Evolutionary conservation across 345 rosid genomes (phyloP), one percentile per base, ranked within the genome.

Genomic region (Pugionium cornutum): DNA sequence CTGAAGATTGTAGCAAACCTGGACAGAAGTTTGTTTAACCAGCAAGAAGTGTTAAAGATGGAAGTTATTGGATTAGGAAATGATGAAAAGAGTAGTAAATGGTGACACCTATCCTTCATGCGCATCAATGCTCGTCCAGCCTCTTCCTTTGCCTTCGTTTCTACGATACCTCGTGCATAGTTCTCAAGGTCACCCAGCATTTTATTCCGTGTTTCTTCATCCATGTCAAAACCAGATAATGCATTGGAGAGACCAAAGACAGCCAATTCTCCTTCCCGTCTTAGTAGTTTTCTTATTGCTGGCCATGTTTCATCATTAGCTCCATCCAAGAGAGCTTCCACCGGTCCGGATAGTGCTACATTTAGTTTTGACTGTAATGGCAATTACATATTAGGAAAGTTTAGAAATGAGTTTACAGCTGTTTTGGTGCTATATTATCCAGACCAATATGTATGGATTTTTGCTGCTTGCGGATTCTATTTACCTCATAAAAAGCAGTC

Each of bases 281-380:
- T 73, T 58, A 87, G 79, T 64, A 95, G 87, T 64, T 83, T 91
- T 80, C 83, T 83, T 78, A 91, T 95, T 74, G 96, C 75, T 5
- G 91, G 77, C 99, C 99, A 95, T 41, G 99, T 91, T 73, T 83
- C 86, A 59, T 74, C 73, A 74, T 73, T 84, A 40, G 99, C 96
- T 72, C 87, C 97, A 75, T 87, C 98, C 18, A 95, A 59, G 25
- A 91, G 98, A 71, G 97, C 88, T 79, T 89, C 99, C 61, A 91
- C 89, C 10, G 98, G 96, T 65, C 81, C 98, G 34, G 92, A 68
- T 66, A 95, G 71, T 43, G 94, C 88, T 43, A 79, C 87, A 36
- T 76, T 87, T 42, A 89, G 78, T 77, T 86, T 91, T 75, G 76
- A 82, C 98, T 95, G 86, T 72, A 80, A 66, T 57, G 7, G 49